A percentile compares a stretch with the other conserved stretches of the same genome.
Evolutionary conservation across 305 asterid genomes (phyloP).

Genomic region (Fraxinus dipetala): DNA sequence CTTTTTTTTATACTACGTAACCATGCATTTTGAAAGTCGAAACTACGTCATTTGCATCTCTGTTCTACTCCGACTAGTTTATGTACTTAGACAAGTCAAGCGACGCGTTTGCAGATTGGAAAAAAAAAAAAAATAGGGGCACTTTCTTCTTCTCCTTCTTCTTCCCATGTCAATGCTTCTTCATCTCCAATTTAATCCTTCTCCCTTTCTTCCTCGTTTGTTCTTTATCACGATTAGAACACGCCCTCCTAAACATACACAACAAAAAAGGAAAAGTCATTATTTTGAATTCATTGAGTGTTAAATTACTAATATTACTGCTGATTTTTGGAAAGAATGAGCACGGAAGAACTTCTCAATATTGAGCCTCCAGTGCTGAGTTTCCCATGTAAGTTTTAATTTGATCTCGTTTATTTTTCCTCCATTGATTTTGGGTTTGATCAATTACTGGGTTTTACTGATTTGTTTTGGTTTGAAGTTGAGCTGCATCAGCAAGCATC

Average conservation of each 20-base stretch:
- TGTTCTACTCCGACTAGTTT: too few species aligned
- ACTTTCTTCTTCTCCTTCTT: neutral
- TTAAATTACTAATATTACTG: neutral
- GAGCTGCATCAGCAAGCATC: constrained; percentile 46
- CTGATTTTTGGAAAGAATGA: constrained; percentile 13
- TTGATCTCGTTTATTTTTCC: neutral
- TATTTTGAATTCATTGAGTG: neutral
- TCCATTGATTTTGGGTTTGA: neutral
- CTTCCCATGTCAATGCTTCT: too few species aligned
- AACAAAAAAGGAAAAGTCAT: neutral
- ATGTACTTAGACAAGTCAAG: too few species aligned
- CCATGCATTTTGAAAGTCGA: too few species aligned
- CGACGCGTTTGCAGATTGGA: too few species aligned
- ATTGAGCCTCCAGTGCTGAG: constrained; percentile 32
- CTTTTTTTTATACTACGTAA: too few species aligned
- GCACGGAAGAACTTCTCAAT: constrained; percentile 20
- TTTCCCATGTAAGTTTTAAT: constrained; percentile 26
- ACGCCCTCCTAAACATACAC: neutral
- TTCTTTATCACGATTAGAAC: neutral
- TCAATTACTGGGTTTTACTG: neutral
- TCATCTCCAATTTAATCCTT: too few species aligned
- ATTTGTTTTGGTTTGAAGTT: constrained; percentile 27
- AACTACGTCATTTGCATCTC: too few species aligned
- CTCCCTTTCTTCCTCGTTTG: too few species aligned
- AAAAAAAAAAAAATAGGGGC: neutral